A percentile compares a stretch with the other conserved stretches of the same genome.
phyloP scores from a whole-genome alignment of 1,284 basidiomycete genomes.

The Xerocomus amazonicus region DNA sequence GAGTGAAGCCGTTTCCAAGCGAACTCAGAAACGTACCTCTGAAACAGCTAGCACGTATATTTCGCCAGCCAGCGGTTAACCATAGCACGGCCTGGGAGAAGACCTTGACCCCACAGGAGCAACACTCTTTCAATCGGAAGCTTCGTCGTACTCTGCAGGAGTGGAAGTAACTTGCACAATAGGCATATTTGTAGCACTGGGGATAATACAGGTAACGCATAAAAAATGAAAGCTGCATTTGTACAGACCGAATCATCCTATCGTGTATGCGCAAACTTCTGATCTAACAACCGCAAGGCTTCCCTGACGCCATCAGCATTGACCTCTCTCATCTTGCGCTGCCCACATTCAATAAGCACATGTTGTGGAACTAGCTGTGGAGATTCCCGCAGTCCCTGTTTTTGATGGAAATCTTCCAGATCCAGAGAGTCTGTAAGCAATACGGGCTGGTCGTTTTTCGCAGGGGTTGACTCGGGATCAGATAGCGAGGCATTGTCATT shows the following conservation, averaged over 20 bases:
- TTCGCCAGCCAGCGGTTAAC: constrained; percentile 33
- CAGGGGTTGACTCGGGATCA: constrained; percentile 9
- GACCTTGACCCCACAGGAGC: constrained; percentile 28
- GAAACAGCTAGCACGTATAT: constrained; percentile 40
- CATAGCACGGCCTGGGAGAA: constrained; percentile 1
- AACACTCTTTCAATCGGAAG: constrained; percentile 31
- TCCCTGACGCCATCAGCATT: constrained; percentile 74
- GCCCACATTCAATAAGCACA: constrained; percentile 56
- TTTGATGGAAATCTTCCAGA: constrained; percentile 49
- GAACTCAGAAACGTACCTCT: constrained; percentile 41
- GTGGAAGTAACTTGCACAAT: constrained; percentile 13
- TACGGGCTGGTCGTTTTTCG: constrained; percentile 34
- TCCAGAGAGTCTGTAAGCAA: constrained; percentile 53
- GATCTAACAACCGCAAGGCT: constrained; percentile 75
- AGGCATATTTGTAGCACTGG: background rate
- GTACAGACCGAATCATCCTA: constrained; percentile 7
- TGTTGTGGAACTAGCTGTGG: constrained; percentile 57
- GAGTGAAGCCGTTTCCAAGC: constrained; percentile 58
- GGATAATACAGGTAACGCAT: constrained; percentile 7
- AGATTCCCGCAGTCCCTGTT: constrained; percentile 40
- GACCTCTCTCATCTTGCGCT: constrained; percentile 65
- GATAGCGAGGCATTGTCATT: constrained; percentile 34
- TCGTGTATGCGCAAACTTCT: constrained; percentile 49
- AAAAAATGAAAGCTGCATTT: background rate
- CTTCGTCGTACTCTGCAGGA: constrained; percentile 23